Evolutionary conservation across 768 basidiomycete genomes (phyloP).

Genomic region (Rickenella mellea): DNA sequence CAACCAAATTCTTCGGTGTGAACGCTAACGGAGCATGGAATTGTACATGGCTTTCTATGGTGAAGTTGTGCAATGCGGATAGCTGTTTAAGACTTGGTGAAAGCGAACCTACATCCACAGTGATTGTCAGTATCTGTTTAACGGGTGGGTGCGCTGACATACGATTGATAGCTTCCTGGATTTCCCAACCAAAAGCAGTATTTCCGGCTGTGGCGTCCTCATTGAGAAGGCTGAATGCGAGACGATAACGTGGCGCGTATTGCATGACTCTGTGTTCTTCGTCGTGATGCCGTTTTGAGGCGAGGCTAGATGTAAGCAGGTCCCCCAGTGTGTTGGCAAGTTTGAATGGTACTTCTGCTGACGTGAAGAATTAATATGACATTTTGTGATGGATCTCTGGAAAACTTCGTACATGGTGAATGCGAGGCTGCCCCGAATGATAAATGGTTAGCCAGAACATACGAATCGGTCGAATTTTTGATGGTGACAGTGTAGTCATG

Average conservation of each 20-base stretch:
- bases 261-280: slow-evolving; percentile 49
- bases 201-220: slow-evolving; percentile 71
- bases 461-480: no score
- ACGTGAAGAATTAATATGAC: no score
- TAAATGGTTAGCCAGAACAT: no score
- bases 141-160: slow-evolving; percentile 18
- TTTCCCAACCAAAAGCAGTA: slow-evolving; percentile 61
- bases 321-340: slow-evolving; percentile 27
- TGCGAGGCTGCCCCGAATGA: no score
- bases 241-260: slow-evolving; percentile 73
- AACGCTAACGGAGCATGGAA: slow-evolving; percentile 87
- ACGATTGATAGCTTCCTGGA: slow-evolving; percentile 56
- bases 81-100: slow-evolving; percentile 52
- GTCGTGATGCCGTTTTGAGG: slow-evolving; percentile 32
- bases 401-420: no score
- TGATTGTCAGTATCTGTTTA: slow-evolving; percentile 42
- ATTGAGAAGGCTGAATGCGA: slow-evolving; percentile 89
- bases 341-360: no score
- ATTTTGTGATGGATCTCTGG: no score
- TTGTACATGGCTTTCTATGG: slow-evolving; percentile 90
- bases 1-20: slow-evolving; percentile 24
- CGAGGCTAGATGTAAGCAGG: slow-evolving; percentile 33
- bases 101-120: no score
- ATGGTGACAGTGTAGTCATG: no score
- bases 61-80: slow-evolving; percentile 74